A percentile compares a stretch with the other conserved stretches of the same genome.
Conservation (phyloP, 805 yeast species). For the Yamadazyma scolyti region DNA sequence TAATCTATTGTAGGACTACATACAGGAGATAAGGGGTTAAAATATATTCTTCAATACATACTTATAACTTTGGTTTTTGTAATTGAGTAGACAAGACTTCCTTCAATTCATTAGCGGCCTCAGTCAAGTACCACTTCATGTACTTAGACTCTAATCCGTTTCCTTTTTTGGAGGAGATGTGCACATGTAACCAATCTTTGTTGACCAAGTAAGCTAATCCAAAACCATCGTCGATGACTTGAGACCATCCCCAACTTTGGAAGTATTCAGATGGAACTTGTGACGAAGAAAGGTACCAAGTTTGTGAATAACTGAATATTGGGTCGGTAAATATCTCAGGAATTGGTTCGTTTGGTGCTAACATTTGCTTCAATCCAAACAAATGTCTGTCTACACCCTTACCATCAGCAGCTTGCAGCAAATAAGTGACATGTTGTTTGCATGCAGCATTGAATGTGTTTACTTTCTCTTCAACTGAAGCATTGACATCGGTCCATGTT, state of each 20-base stretch:
- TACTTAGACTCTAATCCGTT: slow-evolving; percentile 54
- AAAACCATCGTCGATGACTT: slow-evolving; percentile 89
- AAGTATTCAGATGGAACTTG: slow-evolving; percentile 78
- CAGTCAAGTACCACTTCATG: slow-evolving; percentile 64
- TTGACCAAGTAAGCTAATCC: slow-evolving; percentile 94
- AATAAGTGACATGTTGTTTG: slow-evolving; percentile 68
- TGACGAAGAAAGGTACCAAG: slow-evolving; percentile 87
- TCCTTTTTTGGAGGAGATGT: slow-evolving; percentile 70
- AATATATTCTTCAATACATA: background rate
- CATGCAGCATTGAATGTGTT: slow-evolving; percentile 69
- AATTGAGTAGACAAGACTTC: slow-evolving; percentile 50
- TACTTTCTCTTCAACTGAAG: slow-evolving; percentile 54
- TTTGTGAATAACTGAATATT: slow-evolving; percentile 65
- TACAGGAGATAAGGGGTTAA: no score
- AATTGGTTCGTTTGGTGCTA: slow-evolving; percentile 52
- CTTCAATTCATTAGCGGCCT: slow-evolving; percentile 79
- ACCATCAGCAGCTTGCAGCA: slow-evolving; percentile 77
- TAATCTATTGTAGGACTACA: no score
- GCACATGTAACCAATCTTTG: slow-evolving; percentile 79
- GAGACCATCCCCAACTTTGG: slow-evolving; percentile 95
- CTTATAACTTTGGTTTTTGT: slow-evolving; percentile 37
- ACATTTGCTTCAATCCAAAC: slow-evolving; percentile 77
- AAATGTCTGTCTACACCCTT: slow-evolving; percentile 92
- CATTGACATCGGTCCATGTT: slow-evolving; percentile 60
- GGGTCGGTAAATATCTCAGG: slow-evolving; percentile 77